phyloP scores from a whole-genome alignment of 805 yeast genomes.

The Kodamaea neixiangensis region DNA sequence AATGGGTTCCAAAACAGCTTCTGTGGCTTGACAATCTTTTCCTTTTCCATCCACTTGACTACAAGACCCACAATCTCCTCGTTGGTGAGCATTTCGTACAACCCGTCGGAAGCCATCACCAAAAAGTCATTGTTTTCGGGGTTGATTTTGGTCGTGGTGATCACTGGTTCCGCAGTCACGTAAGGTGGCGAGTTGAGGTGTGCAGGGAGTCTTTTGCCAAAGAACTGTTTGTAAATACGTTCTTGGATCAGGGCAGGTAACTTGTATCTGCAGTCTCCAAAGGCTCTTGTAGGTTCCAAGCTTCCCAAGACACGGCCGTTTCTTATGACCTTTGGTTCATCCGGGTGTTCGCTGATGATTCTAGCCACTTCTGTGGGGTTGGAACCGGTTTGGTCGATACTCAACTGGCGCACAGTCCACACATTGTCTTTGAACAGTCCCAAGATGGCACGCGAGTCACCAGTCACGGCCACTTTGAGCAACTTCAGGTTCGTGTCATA shows the following conservation, averaged over 20 bases:
- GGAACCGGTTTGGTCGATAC: slow-evolving; percentile 93
- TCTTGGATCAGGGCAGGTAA: slow-evolving; percentile 78
- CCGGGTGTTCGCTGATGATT: slow-evolving; percentile 85
- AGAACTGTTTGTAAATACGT: slow-evolving; percentile 68
- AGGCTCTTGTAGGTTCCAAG: slow-evolving; percentile 93
- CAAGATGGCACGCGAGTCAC: slow-evolving; percentile 90
- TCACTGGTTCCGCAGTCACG: slow-evolving; percentile 94
- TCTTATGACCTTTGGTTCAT: slow-evolving; percentile 78
- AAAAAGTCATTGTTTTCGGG: slow-evolving; percentile 78
- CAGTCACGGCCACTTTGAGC: slow-evolving; percentile 90
- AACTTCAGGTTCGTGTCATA: slow-evolving; percentile 74
- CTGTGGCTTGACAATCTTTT: slow-evolving; percentile 58
- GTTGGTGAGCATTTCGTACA: slow-evolving; percentile 87
- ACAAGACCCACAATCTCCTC: slow-evolving; percentile 93
- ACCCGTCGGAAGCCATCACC: slow-evolving; percentile 92
- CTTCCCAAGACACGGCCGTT: slow-evolving; percentile 92
- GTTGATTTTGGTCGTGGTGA: slow-evolving; percentile 75
- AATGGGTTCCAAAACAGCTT: slow-evolving; percentile 48
- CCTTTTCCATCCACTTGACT: slow-evolving; percentile 86
- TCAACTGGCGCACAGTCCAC: slow-evolving; percentile 87
- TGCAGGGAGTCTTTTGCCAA: slow-evolving; percentile 76
- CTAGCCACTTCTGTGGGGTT: slow-evolving; percentile 85
- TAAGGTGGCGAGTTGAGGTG: slow-evolving; percentile 88
- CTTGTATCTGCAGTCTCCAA: slow-evolving; percentile 95
- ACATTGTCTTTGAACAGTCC: slow-evolving; percentile 69